Conservation (phyloP, 2,329 filamentous ascomycete genomes). For the Aspergillus sp. region DNA sequence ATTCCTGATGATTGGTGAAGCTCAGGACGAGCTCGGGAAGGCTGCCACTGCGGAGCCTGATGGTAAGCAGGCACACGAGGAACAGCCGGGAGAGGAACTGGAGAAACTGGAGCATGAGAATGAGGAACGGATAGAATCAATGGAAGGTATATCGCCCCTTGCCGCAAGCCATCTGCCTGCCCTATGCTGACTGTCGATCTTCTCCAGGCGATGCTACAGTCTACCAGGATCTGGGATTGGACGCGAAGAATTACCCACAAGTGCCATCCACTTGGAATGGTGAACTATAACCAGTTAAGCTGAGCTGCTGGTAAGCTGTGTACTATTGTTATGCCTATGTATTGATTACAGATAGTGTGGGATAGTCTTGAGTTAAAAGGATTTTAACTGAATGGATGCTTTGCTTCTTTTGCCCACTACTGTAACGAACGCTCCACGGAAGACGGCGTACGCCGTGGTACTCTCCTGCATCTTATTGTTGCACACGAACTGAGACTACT, state of each 20-base stretch:
- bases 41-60: slow-evolving; percentile 25
- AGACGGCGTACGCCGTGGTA: no score
- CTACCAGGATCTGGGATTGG: slow-evolving; percentile 51
- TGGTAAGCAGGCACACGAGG: slow-evolving; percentile 48
- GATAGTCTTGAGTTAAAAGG: no score
- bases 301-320: neutral
- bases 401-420: no score
- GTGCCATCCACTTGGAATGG: slow-evolving; percentile 52
- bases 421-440: no score
- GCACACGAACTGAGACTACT: no score
- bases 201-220: slow-evolving; percentile 50
- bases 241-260: slow-evolving; percentile 56
- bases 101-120: slow-evolving; percentile 71
- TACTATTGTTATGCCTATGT: neutral
- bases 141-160: slow-evolving; percentile 39
- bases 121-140: slow-evolving; percentile 54
- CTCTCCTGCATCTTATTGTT: no score
- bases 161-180: neutral
- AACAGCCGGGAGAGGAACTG: slow-evolving; percentile 61
- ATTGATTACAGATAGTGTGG: no score
- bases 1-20: slow-evolving; percentile 65
- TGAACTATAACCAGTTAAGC: neutral
- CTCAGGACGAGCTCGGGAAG: slow-evolving; percentile 26
- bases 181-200: no score
- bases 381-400: no score